Evolutionary conservation across 2,329 filamentous ascomycete genomes (phyloP).

Genomic region (Phaeomoniella chlamydospora): DNA sequence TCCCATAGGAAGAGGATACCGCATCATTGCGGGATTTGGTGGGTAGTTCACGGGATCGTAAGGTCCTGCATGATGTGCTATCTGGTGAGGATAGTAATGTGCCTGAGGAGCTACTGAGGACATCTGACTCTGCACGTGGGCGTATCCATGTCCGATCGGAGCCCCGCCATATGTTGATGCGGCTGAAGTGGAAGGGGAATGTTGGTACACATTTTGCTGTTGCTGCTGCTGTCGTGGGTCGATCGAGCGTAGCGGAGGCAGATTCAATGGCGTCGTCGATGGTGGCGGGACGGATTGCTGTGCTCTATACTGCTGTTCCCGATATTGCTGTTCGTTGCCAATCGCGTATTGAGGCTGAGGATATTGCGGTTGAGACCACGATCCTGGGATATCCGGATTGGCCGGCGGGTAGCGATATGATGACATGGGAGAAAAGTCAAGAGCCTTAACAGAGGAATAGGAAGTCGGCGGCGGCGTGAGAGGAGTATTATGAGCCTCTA

Average conservation of each 20-base stretch:
- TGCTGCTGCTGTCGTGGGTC: slow-evolving; percentile 1
- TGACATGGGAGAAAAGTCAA: slow-evolving; percentile 1
- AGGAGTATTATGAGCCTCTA: background rate
- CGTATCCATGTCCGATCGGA: background rate
- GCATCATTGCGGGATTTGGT: background rate
- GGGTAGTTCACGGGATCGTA: background rate
- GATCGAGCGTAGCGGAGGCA: slow-evolving; percentile 1
- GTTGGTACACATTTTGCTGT: background rate
- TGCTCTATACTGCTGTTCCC: background rate
- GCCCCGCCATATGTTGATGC: background rate
- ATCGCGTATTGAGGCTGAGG: background rate
- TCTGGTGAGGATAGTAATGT: background rate
- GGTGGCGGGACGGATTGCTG: background rate
- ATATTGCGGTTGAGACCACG: background rate
- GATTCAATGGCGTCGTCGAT: background rate
- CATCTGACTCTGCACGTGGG: background rate
- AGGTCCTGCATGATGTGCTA: background rate
- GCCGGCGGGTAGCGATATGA: slow-evolving; percentile 2
- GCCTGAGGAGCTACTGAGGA: background rate
- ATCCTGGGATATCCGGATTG: background rate
- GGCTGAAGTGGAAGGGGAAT: background rate
- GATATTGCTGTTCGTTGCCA: background rate
- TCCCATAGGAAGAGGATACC: background rate
- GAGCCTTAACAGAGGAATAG: background rate
- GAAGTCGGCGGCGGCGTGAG: background rate